Evolutionary conservation across 805 yeast species (phyloP), one percentile per base, ranked within the genome.

Genomic region (Ogataea zsoltii): DNA sequence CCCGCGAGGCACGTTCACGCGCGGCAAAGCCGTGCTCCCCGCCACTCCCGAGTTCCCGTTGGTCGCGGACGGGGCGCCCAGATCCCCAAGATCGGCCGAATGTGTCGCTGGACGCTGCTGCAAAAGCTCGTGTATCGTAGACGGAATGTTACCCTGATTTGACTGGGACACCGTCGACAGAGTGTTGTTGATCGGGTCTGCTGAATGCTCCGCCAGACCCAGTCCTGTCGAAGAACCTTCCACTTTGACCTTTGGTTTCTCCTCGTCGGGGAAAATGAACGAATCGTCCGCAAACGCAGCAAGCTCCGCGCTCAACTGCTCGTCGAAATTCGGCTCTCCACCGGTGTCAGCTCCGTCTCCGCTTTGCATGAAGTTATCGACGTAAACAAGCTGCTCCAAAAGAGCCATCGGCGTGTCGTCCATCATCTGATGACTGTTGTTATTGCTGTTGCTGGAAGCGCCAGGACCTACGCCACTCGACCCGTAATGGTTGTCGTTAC

Each of bases 281-380:
- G 88, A 76, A 48, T 85, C 91, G 56, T 85, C 91, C 0, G 91
- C 92, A 73, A 86, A 86, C 1, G 90, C 91, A 14, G 88, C 86
- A 51, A 86, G 72, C 58, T 86, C 94, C 14, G 78, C 79, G 5
- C 80, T 75, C 19, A 78, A 55, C 41, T 77, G 75, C 49, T 77
- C 81, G 53, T 78, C 82, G 21, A 77, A 67, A 31, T 68, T 67
- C 69, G 66, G 50, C 68, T 69, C 59, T 65, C 53, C 56, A 1
- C 56, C 46, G 3, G 53, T 46, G 18, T 61, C 63, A 3, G 32
- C 64, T 23, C 75, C 77, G 16, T 61, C 63, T 3, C 44, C 66
- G 28, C 75, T 78, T 5, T 81, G 80, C 71, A 86, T 77, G 58
- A 85, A 84, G 50, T 83, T 84, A 60, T 86, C 95, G 29, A 86